Percentiles rank a stretch among this genome's conserved stretches.
Conservation (phyloP, 768 basidiomycete species). For the Pleurotus cornucopiae region DNA sequence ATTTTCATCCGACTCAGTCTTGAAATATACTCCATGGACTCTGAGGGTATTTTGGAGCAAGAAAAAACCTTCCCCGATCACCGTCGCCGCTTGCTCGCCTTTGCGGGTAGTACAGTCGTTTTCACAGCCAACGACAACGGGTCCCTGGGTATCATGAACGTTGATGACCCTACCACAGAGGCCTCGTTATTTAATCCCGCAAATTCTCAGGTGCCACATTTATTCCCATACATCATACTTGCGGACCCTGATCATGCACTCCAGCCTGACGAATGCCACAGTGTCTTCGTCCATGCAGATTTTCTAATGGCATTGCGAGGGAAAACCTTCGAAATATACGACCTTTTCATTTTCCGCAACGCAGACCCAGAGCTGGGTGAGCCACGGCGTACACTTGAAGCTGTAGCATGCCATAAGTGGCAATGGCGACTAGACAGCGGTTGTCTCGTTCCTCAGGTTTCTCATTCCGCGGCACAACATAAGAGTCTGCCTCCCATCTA, state of each 20-base stretch:
- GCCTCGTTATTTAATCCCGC: conserved; percentile 32
- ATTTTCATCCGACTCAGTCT: conserved; percentile 22
- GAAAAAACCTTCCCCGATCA: conserved; percentile 25
- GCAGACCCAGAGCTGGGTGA: conserved; percentile 11
- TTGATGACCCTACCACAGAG: conserved; percentile 23
- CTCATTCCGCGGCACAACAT: conserved; percentile 13
- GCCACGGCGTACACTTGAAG: conserved; percentile 27
- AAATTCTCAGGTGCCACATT: conserved; percentile 13
- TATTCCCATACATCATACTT: neutral
- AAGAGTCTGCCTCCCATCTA: conserved; percentile 32
- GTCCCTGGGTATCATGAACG: conserved; percentile 32
- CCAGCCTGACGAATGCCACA: conserved; percentile 35
- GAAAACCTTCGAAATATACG: conserved; percentile 39
- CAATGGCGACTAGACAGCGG: conserved; percentile 56
- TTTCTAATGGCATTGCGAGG: conserved; percentile 43
- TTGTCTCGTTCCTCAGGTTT: conserved; percentile 30
- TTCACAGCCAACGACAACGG: conserved; percentile 25
- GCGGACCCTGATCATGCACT: neutral
- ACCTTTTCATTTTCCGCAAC: conserved; percentile 22
- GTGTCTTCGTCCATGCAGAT: conserved; percentile 36
- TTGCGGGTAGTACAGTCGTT: conserved; percentile 33
- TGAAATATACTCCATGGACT: conserved; percentile 37
- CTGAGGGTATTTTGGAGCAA: conserved; percentile 26
- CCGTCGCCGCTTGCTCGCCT: conserved; percentile 27
- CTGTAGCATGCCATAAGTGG: conserved; percentile 44